Evolutionary conservation across 2,329 filamentous ascomycete genomes (phyloP).

Genomic region (Ophiostoma sp.): DNA sequence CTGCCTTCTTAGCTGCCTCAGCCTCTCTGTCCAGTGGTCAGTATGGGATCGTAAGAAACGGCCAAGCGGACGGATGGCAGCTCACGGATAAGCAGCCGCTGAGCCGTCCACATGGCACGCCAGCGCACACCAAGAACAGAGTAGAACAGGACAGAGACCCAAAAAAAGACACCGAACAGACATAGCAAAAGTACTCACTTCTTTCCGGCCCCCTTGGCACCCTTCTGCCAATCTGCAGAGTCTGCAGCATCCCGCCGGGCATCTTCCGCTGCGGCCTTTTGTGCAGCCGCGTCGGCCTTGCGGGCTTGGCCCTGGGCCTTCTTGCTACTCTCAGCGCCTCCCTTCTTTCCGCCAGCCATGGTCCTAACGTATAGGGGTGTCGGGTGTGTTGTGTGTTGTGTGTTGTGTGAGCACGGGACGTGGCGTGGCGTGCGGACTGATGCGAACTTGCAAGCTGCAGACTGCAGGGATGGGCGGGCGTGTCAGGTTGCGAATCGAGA

Average conservation of each 20-base stretch:
- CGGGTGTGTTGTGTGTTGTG: not conserved
- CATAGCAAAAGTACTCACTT: constrained; percentile 56
- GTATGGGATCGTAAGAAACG: not conserved
- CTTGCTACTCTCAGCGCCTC: constrained; percentile 76
- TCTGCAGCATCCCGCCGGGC: constrained; percentile 62
- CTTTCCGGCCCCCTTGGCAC: constrained; percentile 76
- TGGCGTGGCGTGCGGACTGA: not conserved
- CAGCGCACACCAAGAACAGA: constrained; percentile 8
- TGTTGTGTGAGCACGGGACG: not conserved
- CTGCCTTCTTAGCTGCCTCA: constrained; percentile 76
- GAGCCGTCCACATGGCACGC: no score
- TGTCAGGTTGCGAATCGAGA: constrained; percentile 2
- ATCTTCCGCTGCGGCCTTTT: constrained; percentile 68
- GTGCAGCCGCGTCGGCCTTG: constrained; percentile 81
- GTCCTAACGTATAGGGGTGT: not conserved
- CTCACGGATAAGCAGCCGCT: no score
- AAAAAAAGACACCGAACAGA: no score
- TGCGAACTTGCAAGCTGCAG: not conserved
- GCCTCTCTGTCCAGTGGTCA: constrained; percentile 56
- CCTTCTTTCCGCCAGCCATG: constrained; percentile 59
- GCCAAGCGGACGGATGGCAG: no score
- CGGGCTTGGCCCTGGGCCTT: constrained; percentile 85
- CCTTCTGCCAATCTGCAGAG: constrained; percentile 74
- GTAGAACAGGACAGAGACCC: no score
- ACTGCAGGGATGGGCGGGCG: not conserved